Percentiles rank a stretch among this genome's conserved stretches.
phyloP scores from a whole-genome alignment of 306 rosid species.

The Cicer yamashitae region DNA sequence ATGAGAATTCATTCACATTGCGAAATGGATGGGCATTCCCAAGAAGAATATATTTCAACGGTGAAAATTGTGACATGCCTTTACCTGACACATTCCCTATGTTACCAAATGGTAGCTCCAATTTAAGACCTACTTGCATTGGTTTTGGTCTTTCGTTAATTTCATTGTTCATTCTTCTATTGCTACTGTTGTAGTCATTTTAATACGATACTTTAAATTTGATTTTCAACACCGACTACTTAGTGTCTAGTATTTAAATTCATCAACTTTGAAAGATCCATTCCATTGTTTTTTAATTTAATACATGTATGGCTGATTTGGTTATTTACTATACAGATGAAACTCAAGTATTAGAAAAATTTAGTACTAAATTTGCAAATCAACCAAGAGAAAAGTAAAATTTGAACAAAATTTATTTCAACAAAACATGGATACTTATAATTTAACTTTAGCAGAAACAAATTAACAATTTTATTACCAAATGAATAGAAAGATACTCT shows the following conservation, averaged over 20 bases:
- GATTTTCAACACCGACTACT: not conserved
- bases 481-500: too few relatives aligned
- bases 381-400: too few relatives aligned
- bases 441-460: too few relatives aligned
- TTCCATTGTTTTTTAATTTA: too few relatives aligned
- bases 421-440: too few relatives aligned
- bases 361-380: too few relatives aligned
- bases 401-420: too few relatives aligned
- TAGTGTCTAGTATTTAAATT: not conserved
- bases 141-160: slow-evolving; percentile 30
- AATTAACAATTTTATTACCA: too few relatives aligned
- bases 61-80: slow-evolving; percentile 77
- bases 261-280: slow-evolving; percentile 1
- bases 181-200: not conserved
- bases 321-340: too few relatives aligned
- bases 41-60: slow-evolving; percentile 77
- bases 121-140: slow-evolving; percentile 15
- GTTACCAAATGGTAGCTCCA: slow-evolving; percentile 61
- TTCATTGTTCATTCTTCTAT: slow-evolving; percentile 22
- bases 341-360: too few relatives aligned
- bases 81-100: slow-evolving; percentile 67
- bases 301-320: too few relatives aligned
- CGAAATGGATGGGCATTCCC: slow-evolving; percentile 84
- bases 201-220: slow-evolving; percentile 28
- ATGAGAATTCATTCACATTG: slow-evolving; percentile 62